Percentiles rank a stretch among this genome's conserved stretches.
These are phyloP conservation scores for Colletotrichum sansevieriae DNA, from an alignment of 2,329 filamentous ascomycete genomes.

Conservation along the genomic window DNA sequence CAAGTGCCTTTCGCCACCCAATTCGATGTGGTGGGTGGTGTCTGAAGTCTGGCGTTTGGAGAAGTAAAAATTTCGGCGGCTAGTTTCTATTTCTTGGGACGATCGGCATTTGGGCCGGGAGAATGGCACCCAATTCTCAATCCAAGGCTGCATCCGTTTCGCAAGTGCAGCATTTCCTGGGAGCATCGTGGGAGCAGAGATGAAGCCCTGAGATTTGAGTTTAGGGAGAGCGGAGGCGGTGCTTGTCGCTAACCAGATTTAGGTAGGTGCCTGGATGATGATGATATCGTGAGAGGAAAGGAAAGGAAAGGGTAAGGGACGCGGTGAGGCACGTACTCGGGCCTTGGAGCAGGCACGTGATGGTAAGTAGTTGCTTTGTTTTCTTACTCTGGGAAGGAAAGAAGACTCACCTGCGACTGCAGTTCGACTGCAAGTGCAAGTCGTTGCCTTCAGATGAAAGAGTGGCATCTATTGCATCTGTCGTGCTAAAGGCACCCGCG, in stretches of 20 bases:
- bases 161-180: conserved; percentile 16
- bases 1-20: no score
- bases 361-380: not conserved
- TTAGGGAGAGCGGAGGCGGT: conserved; percentile 5
- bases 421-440: no score
- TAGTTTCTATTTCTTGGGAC: conserved; percentile 24
- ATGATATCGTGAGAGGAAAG: no score
- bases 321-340: not conserved
- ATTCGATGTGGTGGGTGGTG: no score
- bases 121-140: conserved; percentile 1
- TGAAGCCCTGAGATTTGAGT: conserved; percentile 23
- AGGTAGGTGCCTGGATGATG: conserved; percentile 4
- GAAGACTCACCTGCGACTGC: not conserved
- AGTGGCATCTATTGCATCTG: no score
- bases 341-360: not conserved
- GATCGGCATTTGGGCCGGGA: not conserved
- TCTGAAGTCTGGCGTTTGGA: no score
- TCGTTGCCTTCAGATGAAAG: not conserved
- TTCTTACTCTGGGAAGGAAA: not conserved
- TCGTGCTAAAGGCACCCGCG: no score
- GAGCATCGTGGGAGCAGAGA: conserved; percentile 34
- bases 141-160: conserved; percentile 33
- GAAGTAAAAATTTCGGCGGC: conserved; percentile 15
- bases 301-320: no score
- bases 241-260: conserved; percentile 11